These are phyloP conservation scores for Aureobasidium musti DNA, from an alignment of 2,329 filamentous ascomycete species.

Conservation along the genomic window DNA sequence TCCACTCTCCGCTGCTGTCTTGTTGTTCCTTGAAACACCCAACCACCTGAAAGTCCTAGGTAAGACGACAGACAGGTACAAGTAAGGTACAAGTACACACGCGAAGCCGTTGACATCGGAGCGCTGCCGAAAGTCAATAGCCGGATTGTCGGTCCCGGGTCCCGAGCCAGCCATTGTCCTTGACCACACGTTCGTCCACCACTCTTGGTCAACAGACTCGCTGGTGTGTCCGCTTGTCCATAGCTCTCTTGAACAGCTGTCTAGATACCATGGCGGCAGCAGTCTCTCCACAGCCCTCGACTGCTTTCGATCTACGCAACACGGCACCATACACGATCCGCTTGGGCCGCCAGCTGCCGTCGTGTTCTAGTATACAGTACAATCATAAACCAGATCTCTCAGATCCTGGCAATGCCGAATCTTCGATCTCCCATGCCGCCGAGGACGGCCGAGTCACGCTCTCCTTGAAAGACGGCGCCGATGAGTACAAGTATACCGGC, in stretches of 20 bases:
- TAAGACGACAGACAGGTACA: not conserved
- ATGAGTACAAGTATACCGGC: slow-evolving; percentile 47
- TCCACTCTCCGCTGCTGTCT: not conserved
- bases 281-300: slow-evolving; percentile 21
- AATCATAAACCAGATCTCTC: slow-evolving; percentile 50
- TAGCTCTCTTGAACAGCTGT: not conserved
- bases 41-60: not conserved
- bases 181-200: not conserved
- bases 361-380: slow-evolving; percentile 39
- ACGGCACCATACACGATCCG: slow-evolving; percentile 28
- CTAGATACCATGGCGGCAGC: slow-evolving; percentile 19
- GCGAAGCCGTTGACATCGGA: not conserved
- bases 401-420: slow-evolving; percentile 38
- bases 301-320: slow-evolving; percentile 28
- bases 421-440: slow-evolving; percentile 32
- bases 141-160: not conserved
- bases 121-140: slow-evolving; percentile 4
- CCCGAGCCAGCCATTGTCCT: not conserved
- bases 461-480: slow-evolving; percentile 36
- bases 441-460: slow-evolving; percentile 29
- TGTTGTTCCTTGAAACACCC: not conserved
- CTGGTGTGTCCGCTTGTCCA: slow-evolving; percentile 19
- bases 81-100: not conserved
- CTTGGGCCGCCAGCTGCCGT: slow-evolving; percentile 20
- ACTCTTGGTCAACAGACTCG: slow-evolving; percentile 13